Evolutionary conservation across 345 rosid species (phyloP).

Genomic region (Gossypium longicalyx): DNA sequence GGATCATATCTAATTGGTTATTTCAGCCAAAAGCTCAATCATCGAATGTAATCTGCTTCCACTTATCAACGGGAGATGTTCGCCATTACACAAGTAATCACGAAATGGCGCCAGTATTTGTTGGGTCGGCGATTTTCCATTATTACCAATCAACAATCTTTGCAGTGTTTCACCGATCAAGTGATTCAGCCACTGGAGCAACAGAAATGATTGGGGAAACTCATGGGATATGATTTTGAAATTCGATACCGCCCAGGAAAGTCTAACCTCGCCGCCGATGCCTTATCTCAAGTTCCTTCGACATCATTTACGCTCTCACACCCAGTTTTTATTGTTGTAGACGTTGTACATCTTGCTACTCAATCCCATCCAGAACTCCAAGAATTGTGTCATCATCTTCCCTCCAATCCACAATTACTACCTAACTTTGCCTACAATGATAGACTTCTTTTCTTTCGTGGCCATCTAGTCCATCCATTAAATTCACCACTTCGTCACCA

Average conservation of each 20-base stretch:
- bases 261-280: not conserved
- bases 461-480: not conserved
- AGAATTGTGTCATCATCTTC: fast-evolving
- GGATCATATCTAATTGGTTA: not conserved
- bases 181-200: no score
- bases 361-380: not conserved
- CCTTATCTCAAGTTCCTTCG: not conserved
- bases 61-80: not conserved
- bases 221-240: no score
- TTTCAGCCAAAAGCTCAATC: not conserved
- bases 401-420: not conserved
- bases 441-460: not conserved
- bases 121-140: not conserved
- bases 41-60: not conserved
- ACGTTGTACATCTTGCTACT: not conserved
- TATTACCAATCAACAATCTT: not conserved
- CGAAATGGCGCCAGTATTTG: not conserved
- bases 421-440: not conserved
- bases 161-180: not conserved
- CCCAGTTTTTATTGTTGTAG: not conserved
- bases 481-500: not conserved
- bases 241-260: no score
- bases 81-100: no score
- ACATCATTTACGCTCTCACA: no score
- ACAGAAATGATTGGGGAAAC: no score